Evolutionary conservation across 2,329 filamentous ascomycete species (phyloP), one percentile per base, ranked within the genome.

Genomic region (Pleomassaria siparia): DNA sequence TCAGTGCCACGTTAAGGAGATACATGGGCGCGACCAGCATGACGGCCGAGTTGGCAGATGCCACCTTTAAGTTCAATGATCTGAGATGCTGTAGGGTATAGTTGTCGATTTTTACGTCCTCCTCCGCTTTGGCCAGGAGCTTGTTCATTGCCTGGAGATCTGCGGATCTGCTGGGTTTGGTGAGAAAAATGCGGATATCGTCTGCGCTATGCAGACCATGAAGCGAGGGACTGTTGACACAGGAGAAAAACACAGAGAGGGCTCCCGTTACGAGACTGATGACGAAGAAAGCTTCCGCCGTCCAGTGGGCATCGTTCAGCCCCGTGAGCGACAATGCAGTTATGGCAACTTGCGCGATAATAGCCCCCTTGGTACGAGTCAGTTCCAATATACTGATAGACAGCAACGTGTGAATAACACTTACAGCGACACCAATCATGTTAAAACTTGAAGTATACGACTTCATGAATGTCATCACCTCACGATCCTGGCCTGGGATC

Each of bases 291-390:
- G 51, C 53, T 20, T 49, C 37, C 2, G 42, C 47, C 12, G 53
- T 56, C 55, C 53, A 56, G 21, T 54, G 53, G 7, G 47, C 40
- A 7, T 40, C n/a, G 8, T 40, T 32, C 15, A 58, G 16, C 3
- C 25, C 15, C 1, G 35, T 39, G n/a, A 58, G 40, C 1, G 44
- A 49, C 1, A 56, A 25, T 8, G 46, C 47, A 15, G 55, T 49
- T 15, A 58, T 53, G 29, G 53, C 55, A 5, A 58, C 49, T 46
- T 58, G 55, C 2, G 51, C 53, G n/a, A 54, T 44, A 30, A 58
- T 58, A 11, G 53, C 55, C 13, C 44, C 55, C 55, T 58, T 32
- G 9, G n/a, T 33, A 12, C 3, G 11, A 20, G 16, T 46, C 11
- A 40, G 36, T 36, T 13, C 9, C 32, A 11, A 45, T 11, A 8